Conservation (phyloP, 140 eudicot species). For the Stevia rebaudiana region DNA sequence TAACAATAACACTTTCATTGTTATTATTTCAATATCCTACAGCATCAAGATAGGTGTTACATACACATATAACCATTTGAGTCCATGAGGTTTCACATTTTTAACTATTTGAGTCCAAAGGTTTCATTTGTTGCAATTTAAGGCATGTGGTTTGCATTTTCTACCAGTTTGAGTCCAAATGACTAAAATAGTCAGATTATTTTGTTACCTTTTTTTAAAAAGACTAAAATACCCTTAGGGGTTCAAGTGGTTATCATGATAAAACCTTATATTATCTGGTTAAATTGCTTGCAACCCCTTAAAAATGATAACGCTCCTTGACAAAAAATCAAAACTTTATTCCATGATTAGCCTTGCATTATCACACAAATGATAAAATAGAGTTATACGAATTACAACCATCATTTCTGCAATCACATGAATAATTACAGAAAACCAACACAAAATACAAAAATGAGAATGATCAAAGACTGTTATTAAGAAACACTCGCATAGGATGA, state of each 20-base stretch:
- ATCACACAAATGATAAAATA: not conserved
- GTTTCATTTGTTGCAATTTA: too few relatives aligned
- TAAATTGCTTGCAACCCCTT: not conserved
- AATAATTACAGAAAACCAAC: not conserved
- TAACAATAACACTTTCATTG: not conserved
- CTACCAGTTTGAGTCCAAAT: too few relatives aligned
- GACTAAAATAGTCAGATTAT: too few relatives aligned
- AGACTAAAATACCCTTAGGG: too few relatives aligned
- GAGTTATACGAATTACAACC: not conserved
- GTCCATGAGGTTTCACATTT: too few relatives aligned
- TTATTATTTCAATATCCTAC: too few relatives aligned
- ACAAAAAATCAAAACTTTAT: not conserved
- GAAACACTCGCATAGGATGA: not conserved
- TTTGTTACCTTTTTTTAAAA: too few relatives aligned
- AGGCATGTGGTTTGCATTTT: too few relatives aligned
- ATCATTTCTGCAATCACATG: not conserved
- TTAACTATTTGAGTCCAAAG: conserved; percentile 4
- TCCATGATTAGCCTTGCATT: not conserved
- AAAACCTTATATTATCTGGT: too few relatives aligned
- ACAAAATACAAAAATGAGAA: not conserved
- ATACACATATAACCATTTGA: not conserved
- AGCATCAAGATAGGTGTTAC: conserved; percentile 1
- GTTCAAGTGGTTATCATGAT: too few relatives aligned
- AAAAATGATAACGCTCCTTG: not conserved
- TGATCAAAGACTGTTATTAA: too few relatives aligned